These are phyloP conservation scores for Coemansia sp. DNA, from an alignment of 192 early-diverging fungal species.

Conservation along the genomic window DNA sequence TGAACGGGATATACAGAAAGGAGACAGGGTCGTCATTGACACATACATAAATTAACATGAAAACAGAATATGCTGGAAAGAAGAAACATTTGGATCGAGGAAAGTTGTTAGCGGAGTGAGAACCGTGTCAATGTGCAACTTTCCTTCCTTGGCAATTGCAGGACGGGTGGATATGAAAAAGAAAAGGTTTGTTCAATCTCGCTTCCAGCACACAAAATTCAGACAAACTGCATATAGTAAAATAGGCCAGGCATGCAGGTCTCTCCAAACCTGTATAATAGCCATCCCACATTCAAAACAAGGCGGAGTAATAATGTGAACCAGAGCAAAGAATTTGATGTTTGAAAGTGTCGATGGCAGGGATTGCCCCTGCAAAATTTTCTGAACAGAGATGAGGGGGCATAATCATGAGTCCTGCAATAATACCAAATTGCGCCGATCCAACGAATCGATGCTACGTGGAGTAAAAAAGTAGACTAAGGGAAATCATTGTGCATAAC, in stretches of 20 bases:
- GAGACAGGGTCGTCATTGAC: background rate
- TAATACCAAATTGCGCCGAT: background rate
- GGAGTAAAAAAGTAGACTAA: background rate
- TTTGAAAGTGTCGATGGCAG: background rate
- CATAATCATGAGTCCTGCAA: constrained; percentile 2
- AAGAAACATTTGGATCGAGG: background rate
- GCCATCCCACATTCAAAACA: background rate
- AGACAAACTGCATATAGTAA: background rate
- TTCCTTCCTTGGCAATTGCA: background rate
- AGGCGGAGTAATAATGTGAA: background rate
- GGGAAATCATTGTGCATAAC: background rate
- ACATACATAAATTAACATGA: background rate
- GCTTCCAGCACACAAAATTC: background rate
- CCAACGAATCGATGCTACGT: background rate
- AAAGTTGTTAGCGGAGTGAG: background rate
- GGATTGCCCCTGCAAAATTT: background rate
- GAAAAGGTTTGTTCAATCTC: background rate
- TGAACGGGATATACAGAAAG: background rate
- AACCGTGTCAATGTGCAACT: background rate
- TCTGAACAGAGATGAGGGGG: background rate
- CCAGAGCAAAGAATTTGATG: background rate
- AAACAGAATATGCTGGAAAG: background rate
- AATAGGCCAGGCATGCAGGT: background rate
- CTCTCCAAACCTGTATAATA: background rate
- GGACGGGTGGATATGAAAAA: background rate